Evolutionary conservation across 495 filamentous ascomycete genomes (phyloP).

Genomic region (Tuber aestivum): DNA sequence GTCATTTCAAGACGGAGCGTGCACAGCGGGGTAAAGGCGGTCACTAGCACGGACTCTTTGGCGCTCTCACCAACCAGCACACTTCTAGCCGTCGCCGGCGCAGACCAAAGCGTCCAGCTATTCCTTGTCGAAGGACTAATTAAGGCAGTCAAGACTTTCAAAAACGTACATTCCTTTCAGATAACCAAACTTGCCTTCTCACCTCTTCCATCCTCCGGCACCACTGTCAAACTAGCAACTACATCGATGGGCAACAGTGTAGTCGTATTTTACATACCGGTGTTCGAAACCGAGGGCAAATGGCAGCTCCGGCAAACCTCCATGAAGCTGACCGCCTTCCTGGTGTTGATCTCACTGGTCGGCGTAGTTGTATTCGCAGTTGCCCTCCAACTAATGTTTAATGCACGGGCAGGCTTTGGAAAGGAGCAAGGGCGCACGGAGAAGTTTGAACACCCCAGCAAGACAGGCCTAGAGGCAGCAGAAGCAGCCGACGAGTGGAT

Average conservation of each 20-base stretch:
- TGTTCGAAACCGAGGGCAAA: slow-evolving; percentile 16
- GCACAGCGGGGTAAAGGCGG: slow-evolving; percentile 53
- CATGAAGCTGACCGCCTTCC: slow-evolving; percentile 30
- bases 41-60: slow-evolving; percentile 40
- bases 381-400: slow-evolving; percentile 37
- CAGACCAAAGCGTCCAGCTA: slow-evolving; percentile 72
- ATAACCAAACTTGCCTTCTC: slow-evolving; percentile 85
- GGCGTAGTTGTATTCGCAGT: slow-evolving; percentile 35
- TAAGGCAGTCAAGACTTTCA: slow-evolving; percentile 56
- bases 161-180: slow-evolving; percentile 70
- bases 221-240: slow-evolving; percentile 72
- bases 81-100: slow-evolving; percentile 71
- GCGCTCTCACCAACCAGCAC: slow-evolving; percentile 51
- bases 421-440: not conserved
- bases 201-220: slow-evolving; percentile 47
- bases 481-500: slow-evolving; percentile 1
- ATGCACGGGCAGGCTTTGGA: slow-evolving; percentile 32
- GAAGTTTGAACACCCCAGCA: not conserved
- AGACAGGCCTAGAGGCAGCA: not conserved
- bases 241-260: slow-evolving; percentile 78
- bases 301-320: slow-evolving; percentile 25
- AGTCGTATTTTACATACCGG: slow-evolving; percentile 73
- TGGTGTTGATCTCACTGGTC: slow-evolving; percentile 33
- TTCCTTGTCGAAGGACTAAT: slow-evolving; percentile 65
- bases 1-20: slow-evolving; percentile 54